Base-by-base conservation (phyloP, 2,329 filamentous ascomycete species). In the Raffaelea deltoideospora region DNA sequence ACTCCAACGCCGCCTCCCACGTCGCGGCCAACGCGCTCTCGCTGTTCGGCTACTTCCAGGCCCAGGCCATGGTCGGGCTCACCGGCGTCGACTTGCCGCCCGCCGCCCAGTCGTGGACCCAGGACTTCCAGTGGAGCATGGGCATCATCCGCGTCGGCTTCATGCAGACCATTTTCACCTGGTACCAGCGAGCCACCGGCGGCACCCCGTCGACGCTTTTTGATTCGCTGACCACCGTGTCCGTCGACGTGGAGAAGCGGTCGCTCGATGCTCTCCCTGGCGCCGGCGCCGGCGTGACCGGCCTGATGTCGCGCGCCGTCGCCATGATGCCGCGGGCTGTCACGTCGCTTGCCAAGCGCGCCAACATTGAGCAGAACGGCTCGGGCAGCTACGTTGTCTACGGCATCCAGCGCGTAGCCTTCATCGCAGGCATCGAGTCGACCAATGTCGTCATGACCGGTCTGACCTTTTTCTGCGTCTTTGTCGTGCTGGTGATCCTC, bases 71-170 rank as follows among this genome's bases (percentile, higher is more conserved):
- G 57, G 67, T 88, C 47, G 84, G 84, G 41, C 75, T 90, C 63
- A 79, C 76, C 31, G 67, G 78, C 23, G 76, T 90, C 14, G 64
- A 68, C 26, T 67, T 88, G 34, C 84, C 84, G 3, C 84, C 84
- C 0, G 81, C 88, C 40, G 84, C 87, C 36, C 69, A 79, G 48
- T 72, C 83, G 0, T 92, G 84, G 84, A 90, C 83, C 1, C 84
- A 90, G 59, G 86, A 90, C 56, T 90, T 92, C 64, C 78, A 86
- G 54, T 92, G 84, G 84, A 84, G 76, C 50, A 86, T 92, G 81
- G 84, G 84, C 48, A 83, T 92, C 47, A 88, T 92, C 53, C 72
- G 73, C 36, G 69, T 90, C 37, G 61, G 65, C 24, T 90, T 90
- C 57, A 66, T 92, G 55, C 81, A 92, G 57, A 64, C 63, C 17